Percentiles rank a stretch among this genome's conserved stretches.
These are phyloP conservation scores for Megacollybia platyphylla DNA, from an alignment of 1,284 basidiomycete species.

Conservation along the genomic window DNA sequence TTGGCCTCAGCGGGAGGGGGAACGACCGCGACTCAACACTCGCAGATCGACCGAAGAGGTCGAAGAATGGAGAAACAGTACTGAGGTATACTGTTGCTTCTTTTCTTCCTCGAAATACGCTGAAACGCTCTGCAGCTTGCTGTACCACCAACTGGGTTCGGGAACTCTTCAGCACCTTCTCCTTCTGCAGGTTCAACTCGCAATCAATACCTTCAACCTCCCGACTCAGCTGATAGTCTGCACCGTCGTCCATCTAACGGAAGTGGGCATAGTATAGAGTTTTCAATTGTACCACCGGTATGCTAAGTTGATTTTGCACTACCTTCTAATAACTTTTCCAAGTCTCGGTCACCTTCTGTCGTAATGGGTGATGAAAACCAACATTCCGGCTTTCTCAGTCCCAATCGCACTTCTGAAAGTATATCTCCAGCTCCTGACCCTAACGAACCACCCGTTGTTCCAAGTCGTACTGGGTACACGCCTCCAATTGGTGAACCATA, in stretches of 20 bases:
- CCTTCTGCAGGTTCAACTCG: not conserved
- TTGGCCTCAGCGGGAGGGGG: not conserved
- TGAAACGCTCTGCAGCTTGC: not conserved
- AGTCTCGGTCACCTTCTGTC: not conserved
- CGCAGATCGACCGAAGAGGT: not conserved
- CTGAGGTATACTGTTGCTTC: not conserved
- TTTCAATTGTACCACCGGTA: not conserved
- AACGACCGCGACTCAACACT: not conserved
- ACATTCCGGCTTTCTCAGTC: not conserved
- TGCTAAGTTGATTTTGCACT: not conserved
- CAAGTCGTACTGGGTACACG: not conserved
- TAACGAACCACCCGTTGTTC: not conserved
- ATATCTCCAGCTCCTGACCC: not conserved
- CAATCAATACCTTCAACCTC: not conserved
- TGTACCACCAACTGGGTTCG: not conserved
- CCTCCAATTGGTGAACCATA: not conserved
- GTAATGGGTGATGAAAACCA: not conserved
- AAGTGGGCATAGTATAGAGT: not conserved
- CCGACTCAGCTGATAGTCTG: not conserved
- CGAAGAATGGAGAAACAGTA: slow-evolving; percentile 1
- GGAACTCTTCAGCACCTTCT: not conserved
- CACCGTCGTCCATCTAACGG: not conserved
- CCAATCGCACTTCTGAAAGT: not conserved
- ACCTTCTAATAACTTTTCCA: not conserved
- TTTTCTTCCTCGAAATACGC: not conserved